Percentiles rank a stretch among this genome's conserved stretches.
Evolutionary conservation across 495 filamentous ascomycete species (phyloP).

Genomic region (Pseudevernia furfuracea): DNA sequence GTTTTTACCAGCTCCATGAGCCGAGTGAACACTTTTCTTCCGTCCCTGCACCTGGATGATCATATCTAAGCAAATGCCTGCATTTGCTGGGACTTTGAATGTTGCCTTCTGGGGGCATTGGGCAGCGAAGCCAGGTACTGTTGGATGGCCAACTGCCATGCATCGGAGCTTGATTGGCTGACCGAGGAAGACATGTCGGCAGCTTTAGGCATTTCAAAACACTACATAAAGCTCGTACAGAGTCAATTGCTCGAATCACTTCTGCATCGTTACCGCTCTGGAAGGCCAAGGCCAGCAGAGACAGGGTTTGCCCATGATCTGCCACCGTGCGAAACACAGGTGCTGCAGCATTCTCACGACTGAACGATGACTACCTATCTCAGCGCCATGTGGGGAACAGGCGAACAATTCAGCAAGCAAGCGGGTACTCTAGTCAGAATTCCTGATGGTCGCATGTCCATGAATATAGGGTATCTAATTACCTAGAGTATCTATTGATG

Average conservation of each 20-base stretch:
- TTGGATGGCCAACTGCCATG: conserved; percentile 9
- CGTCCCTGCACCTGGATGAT: conserved; percentile 6
- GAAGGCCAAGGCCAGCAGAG: no score
- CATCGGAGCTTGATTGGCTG: not conserved
- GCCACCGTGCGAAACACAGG: no score
- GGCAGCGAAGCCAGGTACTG: conserved; percentile 2
- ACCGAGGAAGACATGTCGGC: not conserved
- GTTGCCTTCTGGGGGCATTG: not conserved
- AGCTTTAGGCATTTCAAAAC: not conserved
- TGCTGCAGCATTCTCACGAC: no score
- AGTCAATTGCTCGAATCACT: no score
- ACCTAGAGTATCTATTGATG: no score
- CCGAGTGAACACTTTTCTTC: conserved; percentile 4
- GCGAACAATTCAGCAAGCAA: not conserved
- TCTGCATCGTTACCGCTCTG: no score
- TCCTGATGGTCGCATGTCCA: not conserved
- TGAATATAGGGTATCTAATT: no score
- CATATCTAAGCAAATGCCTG: conserved; percentile 9
- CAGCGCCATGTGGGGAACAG: conserved; percentile 1
- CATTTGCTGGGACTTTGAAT: conserved; percentile 11
- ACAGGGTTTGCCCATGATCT: no score
- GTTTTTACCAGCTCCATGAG: conserved; percentile 6
- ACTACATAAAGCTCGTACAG: no score
- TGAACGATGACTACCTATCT: no score
- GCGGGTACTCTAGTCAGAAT: not conserved